phyloP scores from a whole-genome alignment of 2,329 filamentous ascomycete genomes.

The Aureobasidium sp. region DNA sequence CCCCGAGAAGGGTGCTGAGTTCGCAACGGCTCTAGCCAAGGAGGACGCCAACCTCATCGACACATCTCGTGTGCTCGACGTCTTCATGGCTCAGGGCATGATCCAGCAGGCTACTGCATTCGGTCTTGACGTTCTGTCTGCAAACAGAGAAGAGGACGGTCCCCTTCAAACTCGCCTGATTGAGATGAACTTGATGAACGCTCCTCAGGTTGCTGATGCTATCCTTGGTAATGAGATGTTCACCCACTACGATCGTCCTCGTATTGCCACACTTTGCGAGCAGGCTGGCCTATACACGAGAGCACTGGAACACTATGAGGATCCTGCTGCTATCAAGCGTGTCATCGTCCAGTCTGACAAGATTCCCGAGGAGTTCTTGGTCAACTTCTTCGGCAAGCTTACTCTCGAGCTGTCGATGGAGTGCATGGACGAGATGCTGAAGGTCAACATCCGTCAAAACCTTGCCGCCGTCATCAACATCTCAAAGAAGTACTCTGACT shows the following conservation, averaged over 20 bases:
- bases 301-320: conserved; percentile 90
- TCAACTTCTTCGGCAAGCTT: conserved; percentile 86
- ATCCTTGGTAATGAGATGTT: conserved; percentile 99
- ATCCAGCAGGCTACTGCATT: conserved; percentile 98
- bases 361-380: conserved; percentile 84
- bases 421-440: conserved; percentile 93
- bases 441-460: conserved; percentile 93
- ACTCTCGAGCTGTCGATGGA: conserved; percentile 94
- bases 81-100: conserved; percentile 98
- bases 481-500: conserved; percentile 94
- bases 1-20: conserved; percentile 89
- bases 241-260: conserved; percentile 86
- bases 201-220: conserved; percentile 93
- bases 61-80: conserved; percentile 88
- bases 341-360: conserved; percentile 79
- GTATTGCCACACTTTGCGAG: conserved; percentile 86
- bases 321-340: conserved; percentile 82
- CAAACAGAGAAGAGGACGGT: conserved; percentile 89
- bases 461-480: conserved; percentile 91
- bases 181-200: conserved; percentile 97
- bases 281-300: conserved; percentile 67
- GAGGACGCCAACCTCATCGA: conserved; percentile 84
- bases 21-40: conserved; percentile 86
- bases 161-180: conserved; percentile 88
- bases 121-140: conserved; percentile 87